These are phyloP conservation scores for Agastache rugosa DNA, from an alignment of 257 asterid species.

Conservation along the genomic window DNA sequence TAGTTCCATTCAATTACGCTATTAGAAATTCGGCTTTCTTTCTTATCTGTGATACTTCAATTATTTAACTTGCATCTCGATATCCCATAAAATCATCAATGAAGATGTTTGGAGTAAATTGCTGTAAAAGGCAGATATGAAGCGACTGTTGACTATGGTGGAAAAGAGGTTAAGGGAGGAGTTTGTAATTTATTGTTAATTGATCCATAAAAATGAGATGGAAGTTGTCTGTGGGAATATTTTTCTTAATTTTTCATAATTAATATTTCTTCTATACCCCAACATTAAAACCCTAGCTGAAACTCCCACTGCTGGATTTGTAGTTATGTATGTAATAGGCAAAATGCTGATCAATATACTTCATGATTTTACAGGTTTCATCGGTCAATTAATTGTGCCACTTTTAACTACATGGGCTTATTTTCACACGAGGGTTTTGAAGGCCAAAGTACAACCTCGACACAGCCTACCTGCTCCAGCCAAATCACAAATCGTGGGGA, in stretches of 20 bases:
- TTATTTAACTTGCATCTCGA: neutral
- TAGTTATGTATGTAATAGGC: conserved; percentile 22
- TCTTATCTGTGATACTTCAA: too few species aligned
- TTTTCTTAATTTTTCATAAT: neutral
- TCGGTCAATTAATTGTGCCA: conserved; percentile 60
- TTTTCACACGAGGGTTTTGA: conserved; percentile 41
- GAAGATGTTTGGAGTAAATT: conserved; percentile 3
- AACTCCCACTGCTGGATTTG: neutral
- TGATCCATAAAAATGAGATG: neutral
- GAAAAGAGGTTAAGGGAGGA: neutral
- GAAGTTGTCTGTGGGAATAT: conserved; percentile 5
- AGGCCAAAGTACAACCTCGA: conserved; percentile 40
- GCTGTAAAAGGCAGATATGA: neutral
- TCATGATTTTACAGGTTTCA: conserved; percentile 73
- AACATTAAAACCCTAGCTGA: neutral
- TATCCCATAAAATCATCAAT: neutral
- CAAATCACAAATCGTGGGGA: conserved; percentile 35
- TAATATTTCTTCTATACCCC: neutral
- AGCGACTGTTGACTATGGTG: neutral
- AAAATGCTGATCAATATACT: conserved; percentile 29
- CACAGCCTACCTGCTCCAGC: conserved; percentile 48
- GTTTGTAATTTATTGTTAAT: neutral
- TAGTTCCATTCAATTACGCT: neutral
- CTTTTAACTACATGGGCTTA: conserved; percentile 48
- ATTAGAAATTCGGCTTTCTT: neutral